Evolutionary conservation across 192 early-diverging fungal genomes (phyloP).

Genomic region (Backusella macrospora): DNA sequence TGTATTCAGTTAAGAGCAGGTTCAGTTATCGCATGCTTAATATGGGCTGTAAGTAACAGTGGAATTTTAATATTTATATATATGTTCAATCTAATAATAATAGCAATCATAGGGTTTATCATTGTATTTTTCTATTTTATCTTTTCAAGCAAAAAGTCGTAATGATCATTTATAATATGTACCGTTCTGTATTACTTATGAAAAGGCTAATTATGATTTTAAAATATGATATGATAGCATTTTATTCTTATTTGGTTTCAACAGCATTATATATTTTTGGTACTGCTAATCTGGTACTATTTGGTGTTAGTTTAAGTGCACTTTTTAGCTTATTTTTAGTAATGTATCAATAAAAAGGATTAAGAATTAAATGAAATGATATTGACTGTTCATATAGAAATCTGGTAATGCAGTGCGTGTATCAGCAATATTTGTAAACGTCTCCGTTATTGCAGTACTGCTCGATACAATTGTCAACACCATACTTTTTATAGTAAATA

Average conservation of each 20-base stretch:
- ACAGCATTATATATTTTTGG: slow-evolving; percentile 15
- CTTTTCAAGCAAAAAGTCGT: slow-evolving; percentile 39
- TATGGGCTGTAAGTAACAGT: slow-evolving; percentile 24
- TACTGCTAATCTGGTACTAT: slow-evolving; percentile 12
- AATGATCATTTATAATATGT: background rate
- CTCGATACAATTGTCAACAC: slow-evolving; percentile 32
- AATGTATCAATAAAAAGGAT: background rate
- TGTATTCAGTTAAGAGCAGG: slow-evolving; percentile 27
- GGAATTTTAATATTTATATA: background rate
- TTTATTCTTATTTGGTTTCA: slow-evolving; percentile 17
- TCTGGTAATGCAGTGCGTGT: slow-evolving; percentile 19
- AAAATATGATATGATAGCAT: slow-evolving; percentile 11
- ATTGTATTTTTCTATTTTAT: slow-evolving; percentile 37
- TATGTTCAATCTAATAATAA: background rate
- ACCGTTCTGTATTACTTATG: background rate
- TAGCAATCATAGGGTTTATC: slow-evolving; percentile 23
- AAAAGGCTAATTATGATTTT: background rate
- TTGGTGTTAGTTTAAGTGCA: slow-evolving; percentile 2
- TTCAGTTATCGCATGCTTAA: background rate
- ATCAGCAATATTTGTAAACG: slow-evolving; percentile 9
- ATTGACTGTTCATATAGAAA: slow-evolving; percentile 18
- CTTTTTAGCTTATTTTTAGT: slow-evolving; percentile 4
- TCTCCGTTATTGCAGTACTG: slow-evolving; percentile 14
- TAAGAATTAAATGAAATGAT: background rate
- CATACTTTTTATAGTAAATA: slow-evolving; percentile 32